A percentile compares a stretch with the other conserved stretches of the same genome.
Conservation (phyloP, 2,329 filamentous ascomycete species). For the Thyridium curvatum region DNA sequence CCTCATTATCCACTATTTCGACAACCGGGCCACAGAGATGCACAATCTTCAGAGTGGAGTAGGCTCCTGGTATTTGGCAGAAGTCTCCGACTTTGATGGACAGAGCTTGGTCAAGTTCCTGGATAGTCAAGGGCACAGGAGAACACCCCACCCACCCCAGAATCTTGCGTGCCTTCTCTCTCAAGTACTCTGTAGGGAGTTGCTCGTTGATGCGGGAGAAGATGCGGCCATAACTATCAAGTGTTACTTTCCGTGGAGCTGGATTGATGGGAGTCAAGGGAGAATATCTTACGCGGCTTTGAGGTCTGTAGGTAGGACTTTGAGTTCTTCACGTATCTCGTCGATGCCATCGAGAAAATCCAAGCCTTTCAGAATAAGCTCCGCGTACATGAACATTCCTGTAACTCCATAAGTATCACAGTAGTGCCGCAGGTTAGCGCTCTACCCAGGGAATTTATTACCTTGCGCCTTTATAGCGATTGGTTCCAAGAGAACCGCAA, state of each 20-base stretch:
- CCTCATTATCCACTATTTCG: constrained; percentile 17
- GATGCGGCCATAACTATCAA: constrained; percentile 8
- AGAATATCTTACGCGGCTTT: constrained; percentile 19
- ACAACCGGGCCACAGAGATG: constrained; percentile 21
- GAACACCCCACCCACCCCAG: constrained; percentile 15
- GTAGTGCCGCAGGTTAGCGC: too few species aligned
- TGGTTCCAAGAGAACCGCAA: neutral
- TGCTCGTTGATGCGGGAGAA: constrained; percentile 8
- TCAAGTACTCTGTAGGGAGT: neutral
- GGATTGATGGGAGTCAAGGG: too few species aligned
- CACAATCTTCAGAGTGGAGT: constrained; percentile 8
- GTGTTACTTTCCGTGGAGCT: too few species aligned
- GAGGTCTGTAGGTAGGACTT: constrained; percentile 9
- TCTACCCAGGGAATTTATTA: too few species aligned
- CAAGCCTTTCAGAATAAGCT: neutral
- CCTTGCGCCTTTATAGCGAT: too few species aligned
- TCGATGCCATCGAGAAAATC: neutral
- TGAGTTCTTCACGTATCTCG: neutral
- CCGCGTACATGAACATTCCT: neutral
- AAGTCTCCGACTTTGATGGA: neutral
- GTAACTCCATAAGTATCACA: too few species aligned
- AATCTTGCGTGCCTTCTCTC: constrained; percentile 7
- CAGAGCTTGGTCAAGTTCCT: constrained; percentile 12
- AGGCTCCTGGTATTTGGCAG: neutral
- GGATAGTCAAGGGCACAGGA: constrained; percentile 9